Evolutionary conservation across 768 basidiomycete species (phyloP).

Genomic region (Fomitopsis pulvina): DNA sequence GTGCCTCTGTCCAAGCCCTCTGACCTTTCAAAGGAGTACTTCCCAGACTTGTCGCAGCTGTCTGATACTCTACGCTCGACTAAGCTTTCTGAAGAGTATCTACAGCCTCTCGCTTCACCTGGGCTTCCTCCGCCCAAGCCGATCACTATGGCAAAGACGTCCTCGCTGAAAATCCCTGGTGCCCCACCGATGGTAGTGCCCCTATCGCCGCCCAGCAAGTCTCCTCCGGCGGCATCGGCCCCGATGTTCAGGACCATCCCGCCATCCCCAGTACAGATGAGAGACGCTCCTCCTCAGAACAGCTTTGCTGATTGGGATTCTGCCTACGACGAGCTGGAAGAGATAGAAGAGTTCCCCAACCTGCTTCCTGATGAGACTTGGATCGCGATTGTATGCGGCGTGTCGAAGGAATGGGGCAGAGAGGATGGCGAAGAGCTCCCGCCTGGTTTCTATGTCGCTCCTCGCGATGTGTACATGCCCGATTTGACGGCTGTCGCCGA

Average conservation of each 20-base stretch:
- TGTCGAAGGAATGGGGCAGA: slow-evolving; percentile 37
- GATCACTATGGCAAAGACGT: slow-evolving; percentile 5
- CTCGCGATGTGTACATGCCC: slow-evolving; percentile 76
- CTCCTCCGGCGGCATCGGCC: slow-evolving; percentile 14
- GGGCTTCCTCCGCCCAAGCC: neutral
- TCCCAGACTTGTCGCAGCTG: slow-evolving; percentile 10
- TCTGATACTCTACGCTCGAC: slow-evolving; percentile 8
- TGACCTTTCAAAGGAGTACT: neutral
- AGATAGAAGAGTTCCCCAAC: slow-evolving; percentile 24
- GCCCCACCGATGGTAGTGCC: slow-evolving; percentile 20
- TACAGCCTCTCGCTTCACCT: neutral
- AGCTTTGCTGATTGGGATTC: neutral
- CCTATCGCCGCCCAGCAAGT: slow-evolving; percentile 11
- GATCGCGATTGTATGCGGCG: slow-evolving; percentile 78
- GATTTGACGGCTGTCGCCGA: slow-evolving; percentile 70
- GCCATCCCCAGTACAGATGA: slow-evolving; percentile 26
- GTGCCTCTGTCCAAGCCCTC: neutral
- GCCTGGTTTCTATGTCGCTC: slow-evolving; percentile 68
- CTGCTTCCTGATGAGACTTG: slow-evolving; percentile 63
- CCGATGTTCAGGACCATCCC: slow-evolving; percentile 28
- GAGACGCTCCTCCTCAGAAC: neutral
- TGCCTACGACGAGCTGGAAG: slow-evolving; percentile 2
- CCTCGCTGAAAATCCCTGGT: slow-evolving; percentile 17
- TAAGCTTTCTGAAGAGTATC: neutral
- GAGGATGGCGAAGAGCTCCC: slow-evolving; percentile 41